Evolutionary conservation across 1,284 basidiomycete genomes (phyloP).

Genomic region (Ganoderma lingzhi): DNA sequence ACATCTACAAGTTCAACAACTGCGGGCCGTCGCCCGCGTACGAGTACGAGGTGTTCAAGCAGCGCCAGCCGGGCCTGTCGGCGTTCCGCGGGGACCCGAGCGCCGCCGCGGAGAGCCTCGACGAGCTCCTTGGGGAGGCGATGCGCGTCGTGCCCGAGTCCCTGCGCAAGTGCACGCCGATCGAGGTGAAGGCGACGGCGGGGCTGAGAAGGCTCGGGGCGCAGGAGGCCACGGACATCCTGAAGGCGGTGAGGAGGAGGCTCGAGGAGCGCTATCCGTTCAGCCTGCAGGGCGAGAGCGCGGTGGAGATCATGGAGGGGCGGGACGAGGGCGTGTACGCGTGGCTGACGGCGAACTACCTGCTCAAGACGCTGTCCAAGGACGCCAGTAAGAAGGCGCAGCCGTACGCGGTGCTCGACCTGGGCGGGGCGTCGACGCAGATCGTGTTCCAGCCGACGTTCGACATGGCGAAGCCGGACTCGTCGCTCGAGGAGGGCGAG

Average conservation of each 20-base stretch:
- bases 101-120: constrained; percentile 84
- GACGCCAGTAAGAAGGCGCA: constrained; percentile 54
- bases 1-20: constrained; percentile 98
- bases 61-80: constrained; percentile 86
- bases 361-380: constrained; percentile 77
- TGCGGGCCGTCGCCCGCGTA: constrained; percentile 82
- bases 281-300: constrained; percentile 65
- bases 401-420: constrained; percentile 94
- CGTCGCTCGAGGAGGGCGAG: constrained; percentile 81
- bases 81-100: constrained; percentile 63
- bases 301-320: constrained; percentile 94
- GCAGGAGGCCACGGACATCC: constrained; percentile 75
- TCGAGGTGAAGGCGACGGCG: constrained; percentile 96
- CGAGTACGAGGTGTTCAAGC: constrained; percentile 95
- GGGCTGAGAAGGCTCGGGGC: constrained; percentile 84
- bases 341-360: constrained; percentile 98
- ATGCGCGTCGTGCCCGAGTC: constrained; percentile 76
- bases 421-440: constrained; percentile 97
- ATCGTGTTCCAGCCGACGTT: constrained; percentile 95
- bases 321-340: constrained; percentile 97
- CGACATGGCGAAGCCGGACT: constrained; percentile 51
- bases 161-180: constrained; percentile 82
- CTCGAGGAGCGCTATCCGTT: constrained; percentile 81
- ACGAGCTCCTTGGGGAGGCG: constrained; percentile 85
- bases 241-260: constrained; percentile 77